Conservation (phyloP, 169 alveolate species). For the Theileria annulata region DNA sequence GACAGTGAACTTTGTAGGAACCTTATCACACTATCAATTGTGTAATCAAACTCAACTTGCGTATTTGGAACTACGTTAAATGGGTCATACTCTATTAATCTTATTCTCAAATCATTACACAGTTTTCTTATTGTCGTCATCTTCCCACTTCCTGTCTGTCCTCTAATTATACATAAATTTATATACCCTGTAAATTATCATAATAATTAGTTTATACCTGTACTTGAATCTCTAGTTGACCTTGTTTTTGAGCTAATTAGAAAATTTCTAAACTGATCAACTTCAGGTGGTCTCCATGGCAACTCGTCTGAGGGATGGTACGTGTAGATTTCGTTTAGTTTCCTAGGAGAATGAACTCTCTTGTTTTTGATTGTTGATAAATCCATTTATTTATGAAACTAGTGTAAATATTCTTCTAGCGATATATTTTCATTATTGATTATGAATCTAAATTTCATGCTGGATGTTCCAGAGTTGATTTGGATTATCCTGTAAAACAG, state of each 20-base stretch:
- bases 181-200: slow-evolving; percentile 8
- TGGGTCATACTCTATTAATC: slow-evolving; percentile 60
- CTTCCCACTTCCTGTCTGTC: slow-evolving; percentile 66
- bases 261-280: slow-evolving; percentile 36
- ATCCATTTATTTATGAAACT: slow-evolving; percentile 11
- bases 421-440: slow-evolving; percentile 15
- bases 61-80: slow-evolving; percentile 25
- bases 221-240: not conserved
- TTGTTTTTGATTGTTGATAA: slow-evolving; percentile 14
- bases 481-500: slow-evolving; percentile 23
- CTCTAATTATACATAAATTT: slow-evolving; percentile 52
- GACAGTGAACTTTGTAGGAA: slow-evolving; percentile 48
- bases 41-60: slow-evolving; percentile 21
- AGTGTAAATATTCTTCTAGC: slow-evolving; percentile 9
- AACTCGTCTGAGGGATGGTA: slow-evolving; percentile 19
- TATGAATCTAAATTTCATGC: slow-evolving; percentile 7
- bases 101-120: slow-evolving; percentile 37
- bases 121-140: slow-evolving; percentile 46
- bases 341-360: not conserved
- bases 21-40: slow-evolving; percentile 23
- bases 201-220: not conserved
- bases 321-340: not conserved
- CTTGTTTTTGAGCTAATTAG: slow-evolving; percentile 20
- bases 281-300: slow-evolving; percentile 58
- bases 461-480: slow-evolving; percentile 12